Evolutionary conservation across 257 asterid species (phyloP).

Genomic region (Nicotiana tabacum): DNA sequence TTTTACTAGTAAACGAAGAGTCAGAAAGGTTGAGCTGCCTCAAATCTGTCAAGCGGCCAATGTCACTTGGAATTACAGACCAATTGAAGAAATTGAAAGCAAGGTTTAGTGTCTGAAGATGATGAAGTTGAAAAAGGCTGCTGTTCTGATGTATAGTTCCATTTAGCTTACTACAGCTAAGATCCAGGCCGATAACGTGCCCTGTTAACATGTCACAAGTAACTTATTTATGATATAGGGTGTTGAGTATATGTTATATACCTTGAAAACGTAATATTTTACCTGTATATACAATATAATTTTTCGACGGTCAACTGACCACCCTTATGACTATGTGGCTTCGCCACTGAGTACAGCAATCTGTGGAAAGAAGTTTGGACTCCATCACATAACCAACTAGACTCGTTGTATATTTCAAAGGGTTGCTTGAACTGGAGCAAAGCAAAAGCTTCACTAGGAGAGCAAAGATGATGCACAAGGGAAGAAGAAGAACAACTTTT

Average conservation of each 20-base stretch:
- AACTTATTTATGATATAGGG: background rate
- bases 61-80: no score
- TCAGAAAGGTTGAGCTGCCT: background rate
- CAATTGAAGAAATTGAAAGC: background rate
- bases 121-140: background rate
- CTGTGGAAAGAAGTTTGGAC: background rate
- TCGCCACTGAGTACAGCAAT: background rate
- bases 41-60: background rate
- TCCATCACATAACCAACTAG: no score
- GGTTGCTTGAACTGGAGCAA: background rate
- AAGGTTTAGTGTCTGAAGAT: background rate
- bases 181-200: background rate
- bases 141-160: background rate
- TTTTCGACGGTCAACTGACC: no score
- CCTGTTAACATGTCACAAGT: background rate
- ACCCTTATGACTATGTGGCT: no score
- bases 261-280: no score
- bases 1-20: background rate
- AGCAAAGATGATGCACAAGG: background rate
- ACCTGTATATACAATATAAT: no score
- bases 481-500: background rate
- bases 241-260: no score
- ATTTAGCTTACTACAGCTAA: rapidly evolving
- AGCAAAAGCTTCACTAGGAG: background rate
- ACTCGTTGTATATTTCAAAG: background rate